These are phyloP conservation scores for Neonectria neomacrospora DNA, from an alignment of 2,329 filamentous ascomycete genomes.

Conservation along the genomic window DNA sequence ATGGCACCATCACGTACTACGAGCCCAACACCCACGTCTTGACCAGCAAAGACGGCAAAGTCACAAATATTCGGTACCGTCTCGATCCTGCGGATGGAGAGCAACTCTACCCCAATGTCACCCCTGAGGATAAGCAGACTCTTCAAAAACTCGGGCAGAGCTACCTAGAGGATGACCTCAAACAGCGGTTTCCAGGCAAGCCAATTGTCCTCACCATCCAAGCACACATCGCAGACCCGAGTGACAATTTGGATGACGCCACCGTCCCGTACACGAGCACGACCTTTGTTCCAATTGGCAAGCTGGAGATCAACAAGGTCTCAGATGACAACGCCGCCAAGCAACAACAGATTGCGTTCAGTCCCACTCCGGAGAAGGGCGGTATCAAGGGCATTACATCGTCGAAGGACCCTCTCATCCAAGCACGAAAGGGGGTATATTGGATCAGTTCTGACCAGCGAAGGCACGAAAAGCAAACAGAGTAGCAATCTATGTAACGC, in stretches of 20 bases:
- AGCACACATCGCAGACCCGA: constrained; percentile 24
- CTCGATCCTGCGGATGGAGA: constrained; percentile 20
- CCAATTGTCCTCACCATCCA: constrained; percentile 29
- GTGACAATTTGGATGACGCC: constrained; percentile 21
- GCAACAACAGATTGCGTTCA: constrained; percentile 24
- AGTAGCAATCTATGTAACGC: background rate
- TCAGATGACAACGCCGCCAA: constrained; percentile 11
- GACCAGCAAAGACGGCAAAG: constrained; percentile 18
- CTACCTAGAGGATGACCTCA: constrained; percentile 28
- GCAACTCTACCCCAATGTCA: constrained; percentile 16
- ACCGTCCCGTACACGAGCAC: constrained; percentile 15
- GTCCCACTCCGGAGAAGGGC: constrained; percentile 20
- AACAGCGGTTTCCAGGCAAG: constrained; percentile 18
- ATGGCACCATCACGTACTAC: constrained; percentile 31
- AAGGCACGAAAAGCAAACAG: constrained; percentile 14
- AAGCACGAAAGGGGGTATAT: constrained; percentile 22
- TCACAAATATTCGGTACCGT: constrained; percentile 27
- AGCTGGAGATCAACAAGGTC: constrained; percentile 27
- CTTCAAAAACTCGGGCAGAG: constrained; percentile 8
- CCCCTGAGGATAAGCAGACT: background rate
- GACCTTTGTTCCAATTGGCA: constrained; percentile 6
- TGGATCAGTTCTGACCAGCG: constrained; percentile 26
- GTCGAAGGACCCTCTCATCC: constrained; percentile 20
- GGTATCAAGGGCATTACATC: constrained; percentile 21
- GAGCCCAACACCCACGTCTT: constrained; percentile 29